Evolutionary conservation across 208 protist genomes (phyloP).

Genomic region (Naegleria gruberi): DNA sequence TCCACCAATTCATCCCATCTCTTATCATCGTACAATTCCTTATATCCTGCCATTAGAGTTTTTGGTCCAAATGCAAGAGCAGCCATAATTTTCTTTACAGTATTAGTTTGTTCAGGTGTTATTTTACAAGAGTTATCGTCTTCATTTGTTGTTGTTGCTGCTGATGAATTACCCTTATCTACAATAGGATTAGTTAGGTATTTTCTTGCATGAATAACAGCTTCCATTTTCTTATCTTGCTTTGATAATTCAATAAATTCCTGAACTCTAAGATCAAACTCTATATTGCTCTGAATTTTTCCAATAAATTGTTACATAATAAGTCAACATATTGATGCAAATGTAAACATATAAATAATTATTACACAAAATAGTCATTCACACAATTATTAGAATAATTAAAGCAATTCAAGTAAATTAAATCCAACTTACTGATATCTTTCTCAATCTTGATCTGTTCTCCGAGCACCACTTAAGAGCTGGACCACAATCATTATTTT

Average conservation of each 20-base stretch:
- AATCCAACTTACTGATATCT: constrained; percentile 27
- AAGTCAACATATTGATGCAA: no score
- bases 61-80: constrained; percentile 36
- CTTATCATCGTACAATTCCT: constrained; percentile 24
- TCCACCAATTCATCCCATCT: constrained; percentile 40
- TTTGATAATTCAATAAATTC: constrained; percentile 51
- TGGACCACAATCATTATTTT: constrained; percentile 34
- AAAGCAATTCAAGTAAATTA: no score
- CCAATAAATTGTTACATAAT: no score
- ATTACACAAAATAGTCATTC: no score
- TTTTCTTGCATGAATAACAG: constrained; percentile 38
- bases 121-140: neutral
- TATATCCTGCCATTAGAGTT: constrained; percentile 37
- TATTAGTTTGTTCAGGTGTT: neutral
- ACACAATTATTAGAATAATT: no score
- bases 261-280: constrained; percentile 49
- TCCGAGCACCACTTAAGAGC: constrained; percentile 45
- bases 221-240: constrained; percentile 20
- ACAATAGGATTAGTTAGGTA: constrained; percentile 32
- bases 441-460: constrained; percentile 35
- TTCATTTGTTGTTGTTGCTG: neutral
- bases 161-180: neutral
- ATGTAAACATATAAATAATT: no score
- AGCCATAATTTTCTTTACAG: constrained; percentile 32
- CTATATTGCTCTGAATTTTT: constrained; percentile 27